These are phyloP conservation scores for Pythium pyrilobum DNA, from an alignment of 352 stramenopile genomes.

Conservation along the genomic window DNA sequence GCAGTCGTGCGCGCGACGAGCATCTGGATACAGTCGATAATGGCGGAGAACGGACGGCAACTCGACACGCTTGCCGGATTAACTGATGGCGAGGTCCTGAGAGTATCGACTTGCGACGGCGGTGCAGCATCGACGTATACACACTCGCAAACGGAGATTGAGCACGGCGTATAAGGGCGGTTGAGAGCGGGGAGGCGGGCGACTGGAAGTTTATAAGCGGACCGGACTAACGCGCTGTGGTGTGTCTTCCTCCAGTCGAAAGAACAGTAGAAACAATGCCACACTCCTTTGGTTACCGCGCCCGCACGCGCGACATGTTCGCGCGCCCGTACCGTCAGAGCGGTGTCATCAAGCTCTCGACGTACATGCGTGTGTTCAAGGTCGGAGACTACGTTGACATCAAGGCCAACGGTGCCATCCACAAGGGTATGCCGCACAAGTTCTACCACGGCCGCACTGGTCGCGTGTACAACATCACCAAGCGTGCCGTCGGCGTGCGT, in stretches of 20 bases:
- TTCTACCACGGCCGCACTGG: constrained; percentile 99
- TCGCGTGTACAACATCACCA: constrained; percentile 99
- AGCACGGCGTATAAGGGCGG: too few relatives aligned
- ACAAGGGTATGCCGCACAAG: constrained; percentile 99
- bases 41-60: too few relatives aligned
- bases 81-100: too few relatives aligned
- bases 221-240: background rate
- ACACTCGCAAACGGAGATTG: too few relatives aligned
- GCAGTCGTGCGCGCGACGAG: too few relatives aligned
- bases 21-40: too few relatives aligned
- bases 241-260: background rate
- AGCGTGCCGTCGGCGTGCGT: constrained; percentile 96
- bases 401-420: constrained; percentile 97
- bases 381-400: constrained; percentile 99
- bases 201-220: too few relatives aligned
- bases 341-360: constrained; percentile 95
- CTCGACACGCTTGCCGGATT: too few relatives aligned
- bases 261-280: constrained; percentile 87
- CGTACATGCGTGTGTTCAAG: constrained; percentile 98
- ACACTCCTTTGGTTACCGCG: constrained; percentile 98
- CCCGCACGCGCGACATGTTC: constrained; percentile 99
- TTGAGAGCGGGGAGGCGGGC: too few relatives aligned
- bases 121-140: too few relatives aligned
- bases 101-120: too few relatives aligned
- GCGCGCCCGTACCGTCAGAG: constrained; percentile 96